These are phyloP conservation scores for Chaetomium fimeti DNA, from an alignment of 495 filamentous ascomycete genomes.

Conservation along the genomic window DNA sequence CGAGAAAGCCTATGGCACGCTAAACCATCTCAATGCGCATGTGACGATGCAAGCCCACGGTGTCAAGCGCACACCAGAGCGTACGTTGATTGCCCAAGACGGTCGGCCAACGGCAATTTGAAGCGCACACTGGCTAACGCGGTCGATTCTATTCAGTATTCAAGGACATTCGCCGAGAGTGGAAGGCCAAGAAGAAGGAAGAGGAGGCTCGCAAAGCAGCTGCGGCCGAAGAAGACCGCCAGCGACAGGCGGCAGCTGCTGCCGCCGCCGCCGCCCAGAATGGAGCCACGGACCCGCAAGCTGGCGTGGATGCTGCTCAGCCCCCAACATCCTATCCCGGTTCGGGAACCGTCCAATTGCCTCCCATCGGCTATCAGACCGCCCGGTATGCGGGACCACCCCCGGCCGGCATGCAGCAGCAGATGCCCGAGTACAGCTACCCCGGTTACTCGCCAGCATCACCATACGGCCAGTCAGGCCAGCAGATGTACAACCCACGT, in stretches of 20 bases:
- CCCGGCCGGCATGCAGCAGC: conserved; percentile 58
- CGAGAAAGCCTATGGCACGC: conserved; percentile 94
- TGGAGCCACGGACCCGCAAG: conserved; percentile 48
- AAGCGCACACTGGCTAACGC: background rate
- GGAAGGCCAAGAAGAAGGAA: conserved; percentile 99
- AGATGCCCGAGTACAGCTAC: conserved; percentile 63
- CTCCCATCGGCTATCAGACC: conserved; percentile 80
- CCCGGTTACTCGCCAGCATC: conserved; percentile 66
- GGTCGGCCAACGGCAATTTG: too few species aligned
- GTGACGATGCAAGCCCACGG: conserved; percentile 98
- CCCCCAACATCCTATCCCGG: conserved; percentile 60
- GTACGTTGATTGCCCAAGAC: conserved; percentile 52
- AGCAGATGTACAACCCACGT: conserved; percentile 76
- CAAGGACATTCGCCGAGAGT: conserved; percentile 98
- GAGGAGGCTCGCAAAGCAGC: conserved; percentile 82
- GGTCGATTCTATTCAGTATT: conserved; percentile 64
- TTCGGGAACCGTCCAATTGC: conserved; percentile 65
- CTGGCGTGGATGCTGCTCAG: conserved; percentile 57
- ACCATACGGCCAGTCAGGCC: conserved; percentile 67
- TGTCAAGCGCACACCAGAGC: conserved; percentile 90
- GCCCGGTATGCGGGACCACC: conserved; percentile 66
- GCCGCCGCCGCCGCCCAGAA: conserved; percentile 43
- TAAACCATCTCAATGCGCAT: conserved; percentile 95
- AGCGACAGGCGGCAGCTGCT: conserved; percentile 64
- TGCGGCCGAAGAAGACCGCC: conserved; percentile 72